A percentile compares a stretch with the other conserved stretches of the same genome.
Conservation (phyloP, 805 yeast genomes). For the Metschnikowia rubicola region DNA sequence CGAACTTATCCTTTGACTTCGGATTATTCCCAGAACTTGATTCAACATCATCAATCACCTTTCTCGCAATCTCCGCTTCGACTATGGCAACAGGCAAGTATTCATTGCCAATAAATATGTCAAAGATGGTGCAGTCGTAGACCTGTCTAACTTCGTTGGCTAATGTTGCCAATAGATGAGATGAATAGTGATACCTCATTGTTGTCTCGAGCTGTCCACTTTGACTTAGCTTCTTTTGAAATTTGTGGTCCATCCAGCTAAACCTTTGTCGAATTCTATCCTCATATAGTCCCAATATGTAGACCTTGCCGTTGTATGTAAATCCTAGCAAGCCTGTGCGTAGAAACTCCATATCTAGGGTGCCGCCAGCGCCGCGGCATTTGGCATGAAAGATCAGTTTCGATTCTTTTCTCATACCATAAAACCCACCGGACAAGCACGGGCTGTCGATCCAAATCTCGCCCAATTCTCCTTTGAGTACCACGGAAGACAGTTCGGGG, state of each 20-base stretch:
- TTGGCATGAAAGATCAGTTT: conserved; percentile 77
- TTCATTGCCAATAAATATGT: conserved; percentile 72
- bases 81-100: conserved; percentile 81
- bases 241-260: conserved; percentile 58
- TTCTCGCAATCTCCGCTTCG: conserved; percentile 56
- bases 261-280: conserved; percentile 81
- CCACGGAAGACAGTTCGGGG: conserved; percentile 80
- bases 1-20: conserved; percentile 17
- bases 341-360: conserved; percentile 71
- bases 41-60: conserved; percentile 32
- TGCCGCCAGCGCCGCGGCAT: conserved; percentile 69
- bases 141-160: conserved; percentile 78
- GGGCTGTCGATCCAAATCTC: conserved; percentile 98
- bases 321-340: conserved; percentile 92
- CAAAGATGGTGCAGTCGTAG: conserved; percentile 90
- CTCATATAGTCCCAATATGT: conserved; percentile 84
- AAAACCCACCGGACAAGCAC: conserved; percentile 85
- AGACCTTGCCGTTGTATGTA: conserved; percentile 80
- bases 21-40: conserved; percentile 11
- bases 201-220: conserved; percentile 37
- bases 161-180: conserved; percentile 80
- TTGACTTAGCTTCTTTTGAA: conserved; percentile 25
- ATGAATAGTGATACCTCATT: conserved; percentile 72
- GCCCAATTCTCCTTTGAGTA: conserved; percentile 78
- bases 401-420: conserved; percentile 66